These are phyloP conservation scores for Diaporthe australafricana DNA, from an alignment of 2,329 filamentous ascomycete genomes.

Conservation along the genomic window DNA sequence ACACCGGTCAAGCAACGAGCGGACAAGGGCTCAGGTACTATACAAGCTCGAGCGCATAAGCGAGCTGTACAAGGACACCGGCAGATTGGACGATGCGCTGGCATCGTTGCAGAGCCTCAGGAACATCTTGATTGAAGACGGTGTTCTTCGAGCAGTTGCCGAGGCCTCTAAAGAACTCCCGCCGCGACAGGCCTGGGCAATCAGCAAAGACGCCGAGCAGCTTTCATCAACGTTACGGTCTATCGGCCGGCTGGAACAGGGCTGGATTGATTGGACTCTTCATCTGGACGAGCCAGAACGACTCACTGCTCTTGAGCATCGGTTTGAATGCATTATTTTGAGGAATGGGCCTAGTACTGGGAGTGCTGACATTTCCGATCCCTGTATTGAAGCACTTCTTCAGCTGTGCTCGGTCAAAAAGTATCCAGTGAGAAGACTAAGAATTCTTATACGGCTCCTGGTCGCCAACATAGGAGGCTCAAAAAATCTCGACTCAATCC, in stretches of 20 bases:
- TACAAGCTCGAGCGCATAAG: slow-evolving; percentile 76
- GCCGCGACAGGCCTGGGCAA: slow-evolving; percentile 64
- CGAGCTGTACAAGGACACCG: slow-evolving; percentile 66
- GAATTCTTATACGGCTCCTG: slow-evolving; percentile 62
- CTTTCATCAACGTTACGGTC: slow-evolving; percentile 70
- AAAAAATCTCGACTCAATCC: slow-evolving; percentile 53
- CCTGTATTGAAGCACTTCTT: slow-evolving; percentile 59
- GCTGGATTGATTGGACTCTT: slow-evolving; percentile 67
- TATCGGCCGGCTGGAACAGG: slow-evolving; percentile 69
- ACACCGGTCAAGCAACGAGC: slow-evolving; percentile 64
- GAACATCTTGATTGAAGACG: slow-evolving; percentile 69
- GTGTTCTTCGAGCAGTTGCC: slow-evolving; percentile 66
- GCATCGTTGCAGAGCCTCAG: slow-evolving; percentile 71
- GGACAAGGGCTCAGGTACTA: slow-evolving; percentile 68
- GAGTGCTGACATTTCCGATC: slow-evolving; percentile 52
- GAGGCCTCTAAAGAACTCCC: slow-evolving; percentile 60
- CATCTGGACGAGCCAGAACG: slow-evolving; percentile 63
- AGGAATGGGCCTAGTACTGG: slow-evolving; percentile 43
- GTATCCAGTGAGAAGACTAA: slow-evolving; percentile 64
- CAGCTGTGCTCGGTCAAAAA: slow-evolving; percentile 61
- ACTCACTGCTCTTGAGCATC: slow-evolving; percentile 70
- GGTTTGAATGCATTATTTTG: slow-evolving; percentile 61
- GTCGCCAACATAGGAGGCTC: slow-evolving; percentile 60
- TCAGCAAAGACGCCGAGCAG: slow-evolving; percentile 59
- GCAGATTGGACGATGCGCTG: slow-evolving; percentile 67